Conservation (phyloP, 768 basidiomycete species). For the Hysterangium stoloniferum region DNA sequence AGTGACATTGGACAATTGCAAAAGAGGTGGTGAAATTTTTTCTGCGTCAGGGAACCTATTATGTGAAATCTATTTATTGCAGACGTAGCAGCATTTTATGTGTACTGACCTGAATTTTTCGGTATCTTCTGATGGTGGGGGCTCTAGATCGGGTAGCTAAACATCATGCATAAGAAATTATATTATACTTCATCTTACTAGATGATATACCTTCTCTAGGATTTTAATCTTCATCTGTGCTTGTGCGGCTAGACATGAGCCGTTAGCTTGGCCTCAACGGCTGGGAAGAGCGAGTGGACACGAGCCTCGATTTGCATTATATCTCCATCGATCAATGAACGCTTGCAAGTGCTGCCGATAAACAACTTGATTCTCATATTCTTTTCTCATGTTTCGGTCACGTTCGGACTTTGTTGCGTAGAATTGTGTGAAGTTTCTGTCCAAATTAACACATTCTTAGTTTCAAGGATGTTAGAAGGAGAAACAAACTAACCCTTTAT, state of each 20-base stretch:
- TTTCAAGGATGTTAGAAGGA: neutral
- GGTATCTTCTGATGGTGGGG: conserved; percentile 86
- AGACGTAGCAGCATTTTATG: neutral
- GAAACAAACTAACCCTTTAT: conserved; percentile 73
- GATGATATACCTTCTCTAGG: conserved; percentile 65
- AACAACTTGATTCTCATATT: conserved; percentile 94
- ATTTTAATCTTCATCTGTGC: conserved; percentile 71
- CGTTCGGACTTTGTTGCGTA: conserved; percentile 98
- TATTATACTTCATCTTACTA: conserved; percentile 45
- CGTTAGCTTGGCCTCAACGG: neutral
- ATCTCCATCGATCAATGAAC: conserved; percentile 97
- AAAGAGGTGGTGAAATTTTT: conserved; percentile 91
- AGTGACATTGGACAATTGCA: conserved; percentile 85
- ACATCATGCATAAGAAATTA: neutral
- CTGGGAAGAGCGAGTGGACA: neutral
- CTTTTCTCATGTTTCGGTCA: conserved; percentile 82
- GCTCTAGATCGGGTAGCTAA: conserved; percentile 85
- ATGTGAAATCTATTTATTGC: neutral
- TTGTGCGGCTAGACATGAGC: conserved; percentile 57
- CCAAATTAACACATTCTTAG: conserved; percentile 5
- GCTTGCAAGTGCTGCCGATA: conserved; percentile 94
- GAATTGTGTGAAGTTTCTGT: conserved; percentile 94
- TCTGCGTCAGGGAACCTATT: conserved; percentile 88
- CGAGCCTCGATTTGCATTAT: conserved; percentile 86
- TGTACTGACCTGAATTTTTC: conserved; percentile 76